Evolutionary conservation across 768 basidiomycete species (phyloP).

Genomic region (Kwoniella botswanensis): DNA sequence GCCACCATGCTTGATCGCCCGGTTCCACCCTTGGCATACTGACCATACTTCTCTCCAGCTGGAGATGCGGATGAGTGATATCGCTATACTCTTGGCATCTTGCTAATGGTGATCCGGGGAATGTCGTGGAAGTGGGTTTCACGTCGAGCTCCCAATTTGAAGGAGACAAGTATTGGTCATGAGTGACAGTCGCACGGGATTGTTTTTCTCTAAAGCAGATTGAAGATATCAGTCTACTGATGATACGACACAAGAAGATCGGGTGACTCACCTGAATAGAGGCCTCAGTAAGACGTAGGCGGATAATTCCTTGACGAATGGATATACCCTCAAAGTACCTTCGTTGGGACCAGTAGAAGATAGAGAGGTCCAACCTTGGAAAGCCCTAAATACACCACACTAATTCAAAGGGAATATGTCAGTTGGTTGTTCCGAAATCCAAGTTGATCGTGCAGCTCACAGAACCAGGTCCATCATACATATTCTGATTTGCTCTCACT

Average conservation of each 20-base stretch:
- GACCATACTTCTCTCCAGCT: conserved; percentile 66
- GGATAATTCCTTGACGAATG: conserved; percentile 65
- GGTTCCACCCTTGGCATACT: conserved; percentile 68
- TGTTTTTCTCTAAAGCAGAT: conserved; percentile 1
- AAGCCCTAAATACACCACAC: conserved; percentile 60
- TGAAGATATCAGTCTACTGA: background rate
- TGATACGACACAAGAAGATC: background rate
- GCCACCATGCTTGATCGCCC: conserved; percentile 67
- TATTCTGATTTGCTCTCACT: conserved; percentile 56
- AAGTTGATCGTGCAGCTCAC: conserved; percentile 14
- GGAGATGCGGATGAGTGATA: conserved; percentile 68
- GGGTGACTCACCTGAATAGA: conserved; percentile 64
- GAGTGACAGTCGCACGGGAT: conserved; percentile 2
- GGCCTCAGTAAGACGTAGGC: conserved; percentile 71
- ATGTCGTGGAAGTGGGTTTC: conserved; percentile 61
- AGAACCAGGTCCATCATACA: conserved; percentile 64
- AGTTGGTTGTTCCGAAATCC: no score
- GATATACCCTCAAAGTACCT: conserved; percentile 70
- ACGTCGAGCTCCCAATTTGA: conserved; percentile 67
- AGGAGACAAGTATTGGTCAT: conserved; percentile 57
- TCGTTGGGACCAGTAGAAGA: conserved; percentile 65
- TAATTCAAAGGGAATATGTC: background rate
- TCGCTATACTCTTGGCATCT: conserved; percentile 67
- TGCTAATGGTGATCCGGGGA: conserved; percentile 66
- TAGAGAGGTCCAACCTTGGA: conserved; percentile 64